Conservation (phyloP, 2,329 filamentous ascomycete species). For the Pestalotiopsis sp. region DNA sequence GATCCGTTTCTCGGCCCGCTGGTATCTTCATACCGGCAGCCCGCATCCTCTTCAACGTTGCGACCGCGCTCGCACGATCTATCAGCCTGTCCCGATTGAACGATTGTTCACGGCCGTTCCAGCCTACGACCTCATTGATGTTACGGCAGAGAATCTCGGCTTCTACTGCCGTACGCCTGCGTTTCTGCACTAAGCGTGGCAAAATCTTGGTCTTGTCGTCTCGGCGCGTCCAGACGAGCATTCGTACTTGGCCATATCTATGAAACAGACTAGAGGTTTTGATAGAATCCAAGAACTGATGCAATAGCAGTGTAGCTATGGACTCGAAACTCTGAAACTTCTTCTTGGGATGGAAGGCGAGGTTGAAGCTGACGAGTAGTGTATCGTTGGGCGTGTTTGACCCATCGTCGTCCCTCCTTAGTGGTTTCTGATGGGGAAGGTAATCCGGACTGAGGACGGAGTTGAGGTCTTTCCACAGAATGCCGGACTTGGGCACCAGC, state of each 20-base stretch:
- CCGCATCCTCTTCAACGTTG: slow-evolving; percentile 48
- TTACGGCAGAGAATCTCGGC: slow-evolving; percentile 63
- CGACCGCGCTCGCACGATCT: slow-evolving; percentile 45
- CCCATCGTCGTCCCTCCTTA: slow-evolving; percentile 37
- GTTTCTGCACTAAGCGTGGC: slow-evolving; percentile 57
- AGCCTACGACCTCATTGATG: slow-evolving; percentile 58
- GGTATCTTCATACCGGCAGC: slow-evolving; percentile 44
- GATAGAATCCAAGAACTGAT: slow-evolving; percentile 63
- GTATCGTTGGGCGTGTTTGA: slow-evolving; percentile 65
- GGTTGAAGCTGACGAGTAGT: slow-evolving; percentile 72
- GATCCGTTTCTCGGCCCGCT: slow-evolving; percentile 40
- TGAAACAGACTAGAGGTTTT: slow-evolving; percentile 66
- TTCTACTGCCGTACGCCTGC: slow-evolving; percentile 60
- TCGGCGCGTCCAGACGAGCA: slow-evolving; percentile 72
- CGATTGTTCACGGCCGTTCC: slow-evolving; percentile 28
- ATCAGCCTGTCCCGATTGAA: slow-evolving; percentile 47
- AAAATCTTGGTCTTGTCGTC: slow-evolving; percentile 61
- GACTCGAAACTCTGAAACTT: slow-evolving; percentile 55
- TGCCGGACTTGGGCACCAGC: slow-evolving; percentile 57
- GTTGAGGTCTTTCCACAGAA: slow-evolving; percentile 62
- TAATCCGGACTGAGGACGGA: slow-evolving; percentile 51
- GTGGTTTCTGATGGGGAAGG: slow-evolving; percentile 56
- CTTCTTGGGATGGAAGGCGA: slow-evolving; percentile 56
- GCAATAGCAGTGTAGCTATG: slow-evolving; percentile 57
- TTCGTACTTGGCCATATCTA: slow-evolving; percentile 75